Conservation (phyloP, 805 yeast genomes). For the Dipodascopsis uninucleata region DNA sequence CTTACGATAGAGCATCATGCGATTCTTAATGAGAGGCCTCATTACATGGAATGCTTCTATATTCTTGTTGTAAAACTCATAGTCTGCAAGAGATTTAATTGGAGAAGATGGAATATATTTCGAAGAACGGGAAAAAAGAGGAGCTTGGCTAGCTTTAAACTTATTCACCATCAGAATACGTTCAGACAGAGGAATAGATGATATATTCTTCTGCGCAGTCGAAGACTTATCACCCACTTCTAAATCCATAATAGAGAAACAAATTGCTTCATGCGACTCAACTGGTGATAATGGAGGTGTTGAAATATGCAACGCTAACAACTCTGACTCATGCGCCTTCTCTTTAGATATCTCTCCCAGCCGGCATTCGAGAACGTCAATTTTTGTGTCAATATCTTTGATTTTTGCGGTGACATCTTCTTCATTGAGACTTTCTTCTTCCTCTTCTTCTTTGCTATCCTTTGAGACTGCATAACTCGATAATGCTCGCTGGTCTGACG, state of each 20-base stretch:
- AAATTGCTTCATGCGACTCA: too few species aligned
- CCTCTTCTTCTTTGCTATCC: conserved; percentile 25
- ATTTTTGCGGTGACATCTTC: conserved; percentile 20
- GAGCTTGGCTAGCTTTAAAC: background rate
- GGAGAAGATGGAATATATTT: conserved; percentile 13
- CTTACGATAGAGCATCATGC: conserved; percentile 2
- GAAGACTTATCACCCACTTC: too few species aligned
- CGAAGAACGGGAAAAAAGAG: background rate
- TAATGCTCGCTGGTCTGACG: too few species aligned
- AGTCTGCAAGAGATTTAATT: conserved; percentile 9
- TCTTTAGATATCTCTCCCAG: conserved; percentile 4
- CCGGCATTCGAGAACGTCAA: conserved; percentile 7
- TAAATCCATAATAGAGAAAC: too few species aligned
- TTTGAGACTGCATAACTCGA: too few species aligned
- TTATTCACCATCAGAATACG: conserved; percentile 1
- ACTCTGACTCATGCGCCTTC: conserved; percentile 8
- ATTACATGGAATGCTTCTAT: background rate
- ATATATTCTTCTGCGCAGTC: too few species aligned
- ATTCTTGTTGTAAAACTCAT: conserved; percentile 10
- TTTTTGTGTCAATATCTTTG: conserved; percentile 11
- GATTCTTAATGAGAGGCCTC: conserved; percentile 3
- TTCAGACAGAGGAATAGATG: conserved; percentile 6
- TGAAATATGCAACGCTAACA: background rate
- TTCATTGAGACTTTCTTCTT: conserved; percentile 26
- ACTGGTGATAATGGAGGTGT: conserved; percentile 13